Evolutionary conservation across 2,329 filamentous ascomycete genomes (phyloP), one percentile per base, ranked within the genome.

Genomic region (Atkinsonella texensis): DNA sequence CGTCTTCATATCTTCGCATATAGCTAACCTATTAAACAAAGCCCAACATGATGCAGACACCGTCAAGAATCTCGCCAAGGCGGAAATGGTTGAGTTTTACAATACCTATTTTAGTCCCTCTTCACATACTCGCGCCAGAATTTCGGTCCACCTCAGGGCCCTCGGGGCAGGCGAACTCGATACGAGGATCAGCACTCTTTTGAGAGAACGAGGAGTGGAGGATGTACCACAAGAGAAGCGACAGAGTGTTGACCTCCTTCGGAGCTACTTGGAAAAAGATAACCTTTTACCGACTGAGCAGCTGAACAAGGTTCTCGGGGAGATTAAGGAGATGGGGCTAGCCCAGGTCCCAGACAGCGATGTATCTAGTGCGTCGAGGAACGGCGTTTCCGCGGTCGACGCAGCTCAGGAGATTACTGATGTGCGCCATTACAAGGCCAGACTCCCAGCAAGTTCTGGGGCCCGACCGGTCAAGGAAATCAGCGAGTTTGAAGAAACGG

Each of bases 401-500:
- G 53, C 57, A 12, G 65, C 83, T 1, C 68, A 76, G 17, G 70
- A 84, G 49, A 89, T 97, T 60, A 81, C 80, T 46, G 87, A 95
- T 63, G 84, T 95, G 3, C 77, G 85, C 54, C 76, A 79, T 32
- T 96, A 85, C 77, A 95, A 93, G 74, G 82, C 87, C 0, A 74
- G 80, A 13, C 73, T 96, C 60, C 72, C 79, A 53, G 77, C 88
- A 31, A 93, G 83, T 56, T 75, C 78, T 20, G 91, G 87, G 1
- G 81, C 89, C 1, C 76, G 76, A 55, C 80, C 90, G 0, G 79
- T 87, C 32, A 83, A 79, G 62, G 85, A 93, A 57, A 67, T 97
- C 52, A 84, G 76, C 55, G 86, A 89, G 62, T 97, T 91, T 67
- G 87, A 95, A 65, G 91, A 96, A 54, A 74, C 84, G 54, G 88